Percentiles rank a stretch among this genome's conserved stretches.
Conservation (phyloP, 305 asterid genomes). For the Lippia alba region DNA sequence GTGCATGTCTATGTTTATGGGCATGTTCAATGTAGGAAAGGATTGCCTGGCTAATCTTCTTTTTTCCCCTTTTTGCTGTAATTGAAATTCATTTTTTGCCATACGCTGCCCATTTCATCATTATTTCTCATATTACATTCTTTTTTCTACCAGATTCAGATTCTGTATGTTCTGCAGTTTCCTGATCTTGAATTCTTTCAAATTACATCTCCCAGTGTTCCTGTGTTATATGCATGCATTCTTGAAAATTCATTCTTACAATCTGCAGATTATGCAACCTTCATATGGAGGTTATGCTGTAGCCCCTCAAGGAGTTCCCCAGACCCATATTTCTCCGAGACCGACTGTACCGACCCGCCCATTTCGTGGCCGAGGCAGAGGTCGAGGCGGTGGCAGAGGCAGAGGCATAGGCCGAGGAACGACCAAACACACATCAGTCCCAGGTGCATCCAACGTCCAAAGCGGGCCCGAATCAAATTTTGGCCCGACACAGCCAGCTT, state of each 20-base stretch:
- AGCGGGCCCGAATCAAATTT: slow-evolving; percentile 34
- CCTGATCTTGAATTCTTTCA: background rate
- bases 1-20: background rate
- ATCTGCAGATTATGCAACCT: slow-evolving; percentile 57
- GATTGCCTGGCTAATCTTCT: background rate
- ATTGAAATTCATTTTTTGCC: background rate
- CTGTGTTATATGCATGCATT: slow-evolving; percentile 24
- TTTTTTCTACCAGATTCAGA: background rate
- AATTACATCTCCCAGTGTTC: background rate
- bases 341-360: slow-evolving; percentile 30
- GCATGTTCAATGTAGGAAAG: background rate
- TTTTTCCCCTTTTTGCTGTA: background rate
- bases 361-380: slow-evolving; percentile 44
- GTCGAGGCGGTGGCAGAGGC: slow-evolving; percentile 31
- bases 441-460: slow-evolving; percentile 37
- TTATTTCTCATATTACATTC: background rate
- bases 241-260: slow-evolving; percentile 33
- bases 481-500: slow-evolving; percentile 31
- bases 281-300: slow-evolving; percentile 41
- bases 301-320: slow-evolving; percentile 40
- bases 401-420: slow-evolving; percentile 35
- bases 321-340: slow-evolving; percentile 36
- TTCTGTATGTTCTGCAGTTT: background rate
- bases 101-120: background rate
- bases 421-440: slow-evolving; percentile 32